These are phyloP conservation scores for Tolypocladium cylindrosporum DNA, from an alignment of 2,329 filamentous ascomycete species.

Conservation along the genomic window DNA sequence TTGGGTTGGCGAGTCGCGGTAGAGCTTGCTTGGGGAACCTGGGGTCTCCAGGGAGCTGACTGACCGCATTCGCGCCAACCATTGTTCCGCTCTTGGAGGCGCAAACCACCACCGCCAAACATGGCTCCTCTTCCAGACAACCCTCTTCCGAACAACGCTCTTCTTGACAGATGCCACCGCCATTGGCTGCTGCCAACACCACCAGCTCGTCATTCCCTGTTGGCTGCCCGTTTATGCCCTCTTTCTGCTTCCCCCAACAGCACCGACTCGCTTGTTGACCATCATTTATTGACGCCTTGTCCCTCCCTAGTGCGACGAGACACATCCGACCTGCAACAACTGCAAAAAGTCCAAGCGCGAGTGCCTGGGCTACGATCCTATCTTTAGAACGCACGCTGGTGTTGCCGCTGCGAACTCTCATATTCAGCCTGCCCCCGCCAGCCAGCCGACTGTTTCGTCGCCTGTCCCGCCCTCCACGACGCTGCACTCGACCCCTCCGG, in stretches of 20 bases:
- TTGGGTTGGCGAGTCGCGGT: neutral
- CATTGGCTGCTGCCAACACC: neutral
- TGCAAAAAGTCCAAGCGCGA: slow-evolving; percentile 84
- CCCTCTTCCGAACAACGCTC: neutral
- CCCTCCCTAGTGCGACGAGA: slow-evolving; percentile 76
- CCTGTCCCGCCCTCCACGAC: slow-evolving; percentile 13
- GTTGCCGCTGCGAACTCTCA: slow-evolving; percentile 60
- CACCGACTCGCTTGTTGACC: slow-evolving; percentile 5
- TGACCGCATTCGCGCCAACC: neutral
- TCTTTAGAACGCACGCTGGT: slow-evolving; percentile 66
- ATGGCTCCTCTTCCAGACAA: neutral
- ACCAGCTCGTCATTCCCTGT: neutral
- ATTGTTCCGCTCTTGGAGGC: neutral
- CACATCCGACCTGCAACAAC: slow-evolving; percentile 83
- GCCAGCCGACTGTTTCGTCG: slow-evolving; percentile 23
- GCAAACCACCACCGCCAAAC: neutral
- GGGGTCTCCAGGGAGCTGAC: neutral
- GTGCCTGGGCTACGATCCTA: slow-evolving; percentile 77
- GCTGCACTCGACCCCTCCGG: slow-evolving; percentile 9
- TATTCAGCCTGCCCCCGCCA: slow-evolving; percentile 22
- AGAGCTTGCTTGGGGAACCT: neutral
- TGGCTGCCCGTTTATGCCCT: neutral
- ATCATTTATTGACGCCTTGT: slow-evolving; percentile 14
- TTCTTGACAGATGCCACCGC: neutral
- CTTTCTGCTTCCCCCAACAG: neutral